These are phyloP conservation scores for Naganishia vishniacii DNA, from an alignment of 768 basidiomycete genomes.

Conservation along the genomic window DNA sequence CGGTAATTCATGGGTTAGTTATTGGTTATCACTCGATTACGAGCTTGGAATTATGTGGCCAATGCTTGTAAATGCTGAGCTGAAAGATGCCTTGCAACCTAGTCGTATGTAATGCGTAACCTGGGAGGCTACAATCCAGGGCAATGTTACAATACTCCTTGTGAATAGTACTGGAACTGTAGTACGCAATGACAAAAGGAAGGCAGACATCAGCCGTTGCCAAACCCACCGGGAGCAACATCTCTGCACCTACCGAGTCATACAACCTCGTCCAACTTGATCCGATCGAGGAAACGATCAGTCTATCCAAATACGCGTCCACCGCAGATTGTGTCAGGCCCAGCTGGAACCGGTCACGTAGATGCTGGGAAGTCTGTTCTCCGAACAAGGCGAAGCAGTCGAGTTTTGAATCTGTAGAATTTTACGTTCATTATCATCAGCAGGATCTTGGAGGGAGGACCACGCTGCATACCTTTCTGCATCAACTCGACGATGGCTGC, in stretches of 20 bases:
- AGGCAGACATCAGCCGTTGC: background rate
- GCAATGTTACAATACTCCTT: conserved; percentile 63
- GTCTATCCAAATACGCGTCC: conserved; percentile 78
- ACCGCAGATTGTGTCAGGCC: conserved; percentile 73
- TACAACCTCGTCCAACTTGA: conserved; percentile 94
- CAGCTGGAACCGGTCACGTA: conserved; percentile 91
- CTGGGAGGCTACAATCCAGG: too few relatives aligned
- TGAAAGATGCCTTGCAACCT: too few relatives aligned
- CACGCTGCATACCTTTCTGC: conserved; percentile 71
- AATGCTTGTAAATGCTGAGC: too few relatives aligned
- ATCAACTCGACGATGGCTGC: conserved; percentile 84
- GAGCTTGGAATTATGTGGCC: too few relatives aligned
- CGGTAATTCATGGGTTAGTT: background rate
- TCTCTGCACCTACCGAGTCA: conserved; percentile 57
- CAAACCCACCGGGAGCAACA: too few relatives aligned
- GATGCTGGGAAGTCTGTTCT: conserved; percentile 77
- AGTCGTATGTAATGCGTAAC: too few relatives aligned
- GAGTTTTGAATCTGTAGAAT: conserved; percentile 66
- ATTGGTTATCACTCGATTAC: too few relatives aligned
- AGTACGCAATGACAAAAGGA: background rate
- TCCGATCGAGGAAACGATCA: conserved; percentile 83
- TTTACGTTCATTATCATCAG: conserved; percentile 20
- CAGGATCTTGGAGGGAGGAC: background rate
- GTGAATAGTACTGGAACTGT: conserved; percentile 90
- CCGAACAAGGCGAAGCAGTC: conserved; percentile 88